Base-by-base conservation (phyloP, 108 stramenopile genomes). In the Ochromonas danica region DNA sequence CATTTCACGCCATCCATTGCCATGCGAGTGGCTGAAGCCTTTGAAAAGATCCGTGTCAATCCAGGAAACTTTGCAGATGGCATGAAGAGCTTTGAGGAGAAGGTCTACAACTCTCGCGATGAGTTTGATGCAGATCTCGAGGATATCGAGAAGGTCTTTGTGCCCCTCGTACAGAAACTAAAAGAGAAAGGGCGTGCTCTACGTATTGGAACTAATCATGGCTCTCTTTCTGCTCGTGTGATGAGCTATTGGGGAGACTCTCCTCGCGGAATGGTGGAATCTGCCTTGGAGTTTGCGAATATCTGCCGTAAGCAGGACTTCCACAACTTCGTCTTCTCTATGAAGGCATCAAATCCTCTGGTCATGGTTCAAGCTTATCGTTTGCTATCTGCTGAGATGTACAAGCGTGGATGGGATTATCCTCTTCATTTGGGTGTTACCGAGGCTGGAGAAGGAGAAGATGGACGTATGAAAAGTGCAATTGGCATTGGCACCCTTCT, bases 271-370 rank as follows among this genome's bases (percentile, higher is more conserved):
- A 97, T 97, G 96, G 96, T 97, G 42, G 96, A 97, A 86, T 92
- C 91, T 28, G 96, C 96, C 39, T 87, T 96, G 72, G 96, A 96
- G 86, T 96, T 96, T 81, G 96, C 96, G 2, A 92, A 96, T 83
- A 95, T 97, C 70, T 97, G 96, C 85, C 89, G 96, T 40, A 86
- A 84, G 42, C 89, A 93, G 82, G 93, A 97, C 75, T 97, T 81
- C 83, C 96, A 97, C 92, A 97, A 97, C 90, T 97, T 97, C 87
- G 93, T 97, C 80, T 97, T 97, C 80, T 94, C 93, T 72, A 97
- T 97, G 96, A 97, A 97, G 90, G 93, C 96, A 14, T 92, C 91
- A 65, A 97, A 97, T 70, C 96, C 96, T n/a, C 82, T 97, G 71
- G 96, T 97, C 65, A 97, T 97, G 96, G 94, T 95, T 27, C 96